Base-by-base conservation (phyloP, 768 basidiomycete genomes). In the Psilocybe tampanensis region DNA sequence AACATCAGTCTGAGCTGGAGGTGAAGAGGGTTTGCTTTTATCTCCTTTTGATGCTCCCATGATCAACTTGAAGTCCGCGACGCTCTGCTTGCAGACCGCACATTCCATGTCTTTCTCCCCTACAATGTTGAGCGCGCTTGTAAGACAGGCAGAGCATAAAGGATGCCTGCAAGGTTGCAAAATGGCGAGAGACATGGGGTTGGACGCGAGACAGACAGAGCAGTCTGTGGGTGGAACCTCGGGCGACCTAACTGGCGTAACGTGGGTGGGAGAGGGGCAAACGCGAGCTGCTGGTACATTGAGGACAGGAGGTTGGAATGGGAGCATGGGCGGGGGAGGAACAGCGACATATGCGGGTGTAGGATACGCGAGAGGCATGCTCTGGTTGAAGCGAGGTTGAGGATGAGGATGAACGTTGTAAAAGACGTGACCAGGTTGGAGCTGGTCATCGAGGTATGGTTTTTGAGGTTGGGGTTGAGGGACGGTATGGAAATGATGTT, bases 31-130 rank as follows among this genome's bases (percentile, higher is more conserved):
- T 13, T 39, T 39, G 36, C 36, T 39, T 33, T 24, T 54, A 21
- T 42, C 52, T 21, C 52, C 51, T 54, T 57, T 61, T 7, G 57
- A 59, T n/a, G 52, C 23, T n/a, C 56, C 61, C 55, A 64, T 67
- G 48, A 75, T 70, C 57, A 91, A 71, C 44, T 82, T 80, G 68
- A 94, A 94, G 66, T 90, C 85, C 26, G 76, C 78, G 19, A 94
- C 90, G 32, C 83, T 80, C 39, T 70, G 71, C 64, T 86, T 86
- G 72, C 92, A 94, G 26, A 91, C 87, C 17, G 89, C 87, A 60
- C 92, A 94, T 57, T 86, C 83, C 83, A 94, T 90, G 56, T 90
- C 88, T 67, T 93, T 94, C 71, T 94, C 92, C 7, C 92, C 92
- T 17, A 93, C 92, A 50, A 94, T 94, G 62, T 94, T 94, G 50